A percentile compares a stretch with the other conserved stretches of the same genome.
Evolutionary conservation across 768 basidiomycete species (phyloP).

Genomic region (Serendipita sp.): DNA sequence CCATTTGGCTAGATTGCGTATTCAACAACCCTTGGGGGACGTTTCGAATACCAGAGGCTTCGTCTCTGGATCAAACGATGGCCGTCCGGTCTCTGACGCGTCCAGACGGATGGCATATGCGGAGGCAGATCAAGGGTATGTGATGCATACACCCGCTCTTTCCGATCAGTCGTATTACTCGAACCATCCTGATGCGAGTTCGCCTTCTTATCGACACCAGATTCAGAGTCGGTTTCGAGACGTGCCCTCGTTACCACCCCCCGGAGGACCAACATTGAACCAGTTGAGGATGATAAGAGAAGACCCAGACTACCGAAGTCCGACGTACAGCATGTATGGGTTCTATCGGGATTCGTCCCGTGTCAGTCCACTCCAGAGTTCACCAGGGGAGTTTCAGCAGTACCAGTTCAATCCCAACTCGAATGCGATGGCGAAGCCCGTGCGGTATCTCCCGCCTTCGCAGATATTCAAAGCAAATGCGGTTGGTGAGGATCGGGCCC

Average conservation of each 20-base stretch:
- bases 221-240: not conserved
- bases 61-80: no score
- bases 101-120: no score
- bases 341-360: conserved; percentile 26
- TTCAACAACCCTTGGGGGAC: no score
- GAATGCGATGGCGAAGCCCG: no score
- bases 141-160: not conserved
- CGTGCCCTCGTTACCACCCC: conserved; percentile 50
- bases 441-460: no score
- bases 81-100: no score
- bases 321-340: conserved; percentile 71
- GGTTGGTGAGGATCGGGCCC: no score
- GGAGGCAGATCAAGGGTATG: no score
- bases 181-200: not conserved
- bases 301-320: conserved; percentile 54
- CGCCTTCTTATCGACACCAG: not conserved
- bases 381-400: not conserved
- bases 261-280: conserved; percentile 50
- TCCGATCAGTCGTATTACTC: not conserved
- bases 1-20: no score
- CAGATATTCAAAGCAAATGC: no score
- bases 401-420: no score
- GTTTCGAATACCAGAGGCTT: no score
- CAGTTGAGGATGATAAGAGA: conserved; percentile 60
- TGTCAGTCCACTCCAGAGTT: not conserved